Conservation (phyloP, 768 basidiomycete genomes). For the Dacryopinax primogenitus region DNA sequence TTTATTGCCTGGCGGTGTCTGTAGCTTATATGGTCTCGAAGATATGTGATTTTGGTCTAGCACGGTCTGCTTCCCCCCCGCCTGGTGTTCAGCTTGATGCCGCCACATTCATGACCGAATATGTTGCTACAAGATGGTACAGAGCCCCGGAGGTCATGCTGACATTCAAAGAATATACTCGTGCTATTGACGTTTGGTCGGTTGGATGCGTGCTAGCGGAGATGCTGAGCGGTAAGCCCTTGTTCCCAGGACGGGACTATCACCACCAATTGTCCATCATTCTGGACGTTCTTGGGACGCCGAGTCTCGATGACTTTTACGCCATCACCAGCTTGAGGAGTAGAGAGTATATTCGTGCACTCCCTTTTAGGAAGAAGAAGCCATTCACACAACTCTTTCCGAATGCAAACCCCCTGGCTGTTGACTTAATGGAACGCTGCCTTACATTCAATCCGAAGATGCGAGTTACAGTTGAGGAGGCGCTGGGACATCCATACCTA, state of each 20-base stretch:
- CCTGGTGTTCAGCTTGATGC: conserved; percentile 17
- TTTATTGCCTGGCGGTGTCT: neutral
- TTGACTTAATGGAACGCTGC: conserved; percentile 61
- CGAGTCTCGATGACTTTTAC: conserved; percentile 94
- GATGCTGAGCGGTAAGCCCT: conserved; percentile 92
- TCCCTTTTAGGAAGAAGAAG: conserved; percentile 82
- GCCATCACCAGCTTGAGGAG: conserved; percentile 86
- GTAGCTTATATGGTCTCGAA: conserved; percentile 2
- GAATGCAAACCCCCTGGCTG: conserved; percentile 68
- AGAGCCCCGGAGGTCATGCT: conserved; percentile 99
- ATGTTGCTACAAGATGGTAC: conserved; percentile 98
- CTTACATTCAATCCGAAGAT: conserved; percentile 97
- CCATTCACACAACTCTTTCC: conserved; percentile 81
- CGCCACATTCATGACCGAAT: conserved; percentile 76
- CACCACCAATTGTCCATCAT: conserved; percentile 94
- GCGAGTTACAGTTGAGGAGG: conserved; percentile 86
- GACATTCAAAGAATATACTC: conserved; percentile 94
- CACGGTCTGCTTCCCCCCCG: conserved; percentile 40
- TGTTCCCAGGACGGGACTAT: conserved; percentile 88
- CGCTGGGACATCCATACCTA: conserved; percentile 86
- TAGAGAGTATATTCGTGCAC: conserved; percentile 84
- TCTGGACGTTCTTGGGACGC: conserved; percentile 92
- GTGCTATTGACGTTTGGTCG: conserved; percentile 11
- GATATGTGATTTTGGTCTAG: conserved; percentile 80
- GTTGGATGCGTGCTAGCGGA: conserved; percentile 45